Evolutionary conservation across 2,329 filamentous ascomycete genomes (phyloP), one percentile per base, ranked within the genome.

Genomic region (Cladosporium cucumerinum): DNA sequence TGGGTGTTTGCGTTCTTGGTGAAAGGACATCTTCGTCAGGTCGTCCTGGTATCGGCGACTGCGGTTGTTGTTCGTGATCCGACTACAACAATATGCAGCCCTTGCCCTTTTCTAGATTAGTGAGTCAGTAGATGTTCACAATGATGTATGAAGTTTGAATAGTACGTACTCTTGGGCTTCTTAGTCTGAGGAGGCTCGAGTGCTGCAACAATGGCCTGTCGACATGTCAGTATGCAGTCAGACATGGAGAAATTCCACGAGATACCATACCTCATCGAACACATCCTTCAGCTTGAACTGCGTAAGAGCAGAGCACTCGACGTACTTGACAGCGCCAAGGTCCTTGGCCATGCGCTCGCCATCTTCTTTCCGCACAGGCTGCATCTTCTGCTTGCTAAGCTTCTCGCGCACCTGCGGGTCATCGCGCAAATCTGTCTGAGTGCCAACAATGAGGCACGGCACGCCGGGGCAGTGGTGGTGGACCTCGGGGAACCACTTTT

Each of bases 251-350:
- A 6, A 21, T 57, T 5, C 8, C 14, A n/a, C 14, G 12, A 23
- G 21, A 25, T 25, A 14, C 18, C 86, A 72, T 85, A 97, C 93
- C 90, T 98, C 95, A 75, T 99, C 95, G 80, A 99, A 99, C 21
- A 99, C 95, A 76, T 98, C 95, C 85, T 99, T 99, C 70, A 99
- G 82, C 82, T 97, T 97, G 82, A 93, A 97, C 83, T 99, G 95
- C 68, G 95, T 98, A 78, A 99, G 82, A 65, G 95, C 95, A 77
- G 93, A 97, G 83, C 95, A 99, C 82, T 99, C 95, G 69, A 98
- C 95, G 74, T 99, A 99, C 84, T 97, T 98, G 73, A 99, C 92
- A 5, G 95, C 95, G 67, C 93, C 93, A n/a, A 98, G 82, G 69
- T 98, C 94, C 83, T 94, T 97, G 2, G 95, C 94, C 92, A 98